Evolutionary conservation across 257 asterid species (phyloP).

Genomic region (Solanum sparsipilum): DNA sequence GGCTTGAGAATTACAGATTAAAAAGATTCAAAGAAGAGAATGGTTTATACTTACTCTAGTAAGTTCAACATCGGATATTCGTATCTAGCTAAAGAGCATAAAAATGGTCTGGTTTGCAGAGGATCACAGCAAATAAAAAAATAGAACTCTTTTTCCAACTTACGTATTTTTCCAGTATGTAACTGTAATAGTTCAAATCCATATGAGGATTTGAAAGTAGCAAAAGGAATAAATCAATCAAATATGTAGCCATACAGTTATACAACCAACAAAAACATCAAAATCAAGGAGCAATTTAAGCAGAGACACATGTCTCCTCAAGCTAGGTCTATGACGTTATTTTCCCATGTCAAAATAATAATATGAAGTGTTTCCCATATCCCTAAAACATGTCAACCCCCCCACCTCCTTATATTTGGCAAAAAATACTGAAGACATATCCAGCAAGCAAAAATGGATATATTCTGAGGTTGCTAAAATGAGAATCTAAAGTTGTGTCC

Average conservation of each 20-base stretch:
- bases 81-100: neutral
- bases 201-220: neutral
- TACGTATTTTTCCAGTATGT: neutral
- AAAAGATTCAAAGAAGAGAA: neutral
- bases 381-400: neutral
- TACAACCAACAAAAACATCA: neutral
- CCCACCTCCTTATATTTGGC: neutral
- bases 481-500: neutral
- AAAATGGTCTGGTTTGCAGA: neutral
- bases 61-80: neutral
- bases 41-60: neutral
- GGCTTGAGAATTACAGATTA: neutral
- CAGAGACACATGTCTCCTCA: neutral
- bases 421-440: neutral
- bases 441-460: neutral
- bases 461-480: neutral
- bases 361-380: neutral
- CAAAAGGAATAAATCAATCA: neutral
- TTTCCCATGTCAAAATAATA: neutral
- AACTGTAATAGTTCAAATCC: neutral
- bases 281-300: neutral
- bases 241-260: neutral
- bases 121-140: neutral
- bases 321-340: neutral
- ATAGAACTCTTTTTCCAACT: too few species aligned